Evolutionary conservation across 768 basidiomycete genomes (phyloP), one percentile per base, ranked within the genome.

Genomic region (Albatrellus ellisii): DNA sequence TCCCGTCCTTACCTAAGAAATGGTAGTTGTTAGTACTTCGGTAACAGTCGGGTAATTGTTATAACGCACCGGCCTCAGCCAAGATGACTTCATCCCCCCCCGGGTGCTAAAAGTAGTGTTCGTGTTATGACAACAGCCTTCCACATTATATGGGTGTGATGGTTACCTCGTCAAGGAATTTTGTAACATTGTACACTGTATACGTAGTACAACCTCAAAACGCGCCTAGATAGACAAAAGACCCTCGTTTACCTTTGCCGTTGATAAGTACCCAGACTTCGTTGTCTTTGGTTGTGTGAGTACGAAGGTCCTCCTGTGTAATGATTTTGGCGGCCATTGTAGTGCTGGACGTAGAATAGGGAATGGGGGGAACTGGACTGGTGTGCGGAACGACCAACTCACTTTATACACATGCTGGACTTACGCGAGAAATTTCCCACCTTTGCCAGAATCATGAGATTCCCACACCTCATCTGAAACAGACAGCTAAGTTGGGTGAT

Each of bases 11-110:
- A 53, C 86, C 90, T 92, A 62, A 15, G n/a, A 47, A 39, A 33
- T 25, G 25, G 35, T 12, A 44, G 36, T 21, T 20, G 36, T 46
- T 21, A 45, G 42, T 22, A 6, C 22, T 27, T 14, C 36, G 8
- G 27, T 21, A 9, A 21, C 11, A 7, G 12, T 21, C 21, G 41
- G 33, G 34, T 46, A 44, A 45, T 22, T 22, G 18, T 14, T 33
- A 3, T 46, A 61, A 56, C 56, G 70, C 83, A 80, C 87, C 86
- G 56, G 77, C 80, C 66, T 99, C 95, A 45, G 86, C 82, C 40
- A 97, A 62, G 48, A 99, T 75, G 42, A 99, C 94, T 67, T 99
- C 95, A 67, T 98, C 95, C 49, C 95, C 95, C 60, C 94, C 94
- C 18, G 91, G 92, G 57, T 95, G 92, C 92, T 87, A 36, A 7